Base-by-base conservation (phyloP, 257 asterid genomes). In the Solanum pennellii region DNA sequence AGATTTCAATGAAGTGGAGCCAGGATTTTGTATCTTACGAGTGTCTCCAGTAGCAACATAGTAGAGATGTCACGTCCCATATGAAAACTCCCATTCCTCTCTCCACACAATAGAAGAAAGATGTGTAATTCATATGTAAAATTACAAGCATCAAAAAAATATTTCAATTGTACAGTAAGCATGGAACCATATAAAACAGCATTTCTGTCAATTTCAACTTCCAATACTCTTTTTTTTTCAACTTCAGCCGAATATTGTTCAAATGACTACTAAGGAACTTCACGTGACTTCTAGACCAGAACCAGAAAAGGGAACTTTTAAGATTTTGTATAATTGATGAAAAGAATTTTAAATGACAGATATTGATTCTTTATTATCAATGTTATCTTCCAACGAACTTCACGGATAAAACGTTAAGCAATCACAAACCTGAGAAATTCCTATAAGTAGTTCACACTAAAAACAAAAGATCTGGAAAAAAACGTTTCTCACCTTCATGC, bases 401-500 rank as follows among this genome's bases (percentile, higher is more conserved):
- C 42, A 80, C 6, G 68, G 68, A 80, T 80, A 27, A 80, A 80
- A 27, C 29, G 21, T 80, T 25, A 80, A 45, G 47, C 66, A 47
- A 29, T 80, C 41, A 80, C 84, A 80, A 80, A 42, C 83, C 68
- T 16, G 56, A n/a, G 59, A 76, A 41, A 41, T 80, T 45, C 42
- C 18, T 45, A 47, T 18, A 29, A 47, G 68, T 47, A 80, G 25
- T 18, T 80, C 68, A 47, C 66, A 47, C 47, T 80, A 47, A 80
- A 27, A 47, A 45, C 27, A 3, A 47, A 80, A 80, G 66, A 83
- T 66, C 72, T 86, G 56, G 8, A 23, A 29, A 87, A 87, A 35
- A 60, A 5, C 2, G 3, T 84, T 74, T 12, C 89, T 86, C 86
- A 95, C 99, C 98, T 87, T 94, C 94, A 56, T 87, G 91, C 82